Evolutionary conservation across 768 basidiomycete species (phyloP).

Genomic region (Rhodosporidiobolus odoratus): DNA sequence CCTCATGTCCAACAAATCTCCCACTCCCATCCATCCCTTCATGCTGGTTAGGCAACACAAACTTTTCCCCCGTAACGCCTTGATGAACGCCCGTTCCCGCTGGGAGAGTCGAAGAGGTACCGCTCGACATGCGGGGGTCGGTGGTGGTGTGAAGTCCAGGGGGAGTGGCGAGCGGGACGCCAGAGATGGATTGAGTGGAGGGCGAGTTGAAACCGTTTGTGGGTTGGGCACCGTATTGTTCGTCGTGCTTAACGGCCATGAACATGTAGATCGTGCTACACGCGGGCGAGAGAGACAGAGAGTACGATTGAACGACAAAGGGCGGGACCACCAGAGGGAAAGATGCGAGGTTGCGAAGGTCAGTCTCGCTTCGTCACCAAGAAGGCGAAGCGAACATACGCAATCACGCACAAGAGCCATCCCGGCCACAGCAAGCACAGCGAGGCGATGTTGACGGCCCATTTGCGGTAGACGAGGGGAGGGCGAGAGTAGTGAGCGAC

Average conservation of each 20-base stretch:
- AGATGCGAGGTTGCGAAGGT: background rate
- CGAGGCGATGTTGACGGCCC: constrained; percentile 33
- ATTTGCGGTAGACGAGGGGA: constrained; percentile 24
- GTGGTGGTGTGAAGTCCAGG: background rate
- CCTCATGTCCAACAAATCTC: no score
- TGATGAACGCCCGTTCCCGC: background rate
- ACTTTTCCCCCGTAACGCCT: no score
- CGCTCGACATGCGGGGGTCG: background rate
- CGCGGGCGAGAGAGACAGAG: background rate
- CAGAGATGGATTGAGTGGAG: background rate
- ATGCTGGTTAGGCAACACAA: background rate
- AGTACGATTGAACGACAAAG: background rate
- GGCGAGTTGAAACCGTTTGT: background rate
- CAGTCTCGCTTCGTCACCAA: background rate
- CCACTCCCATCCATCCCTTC: background rate
- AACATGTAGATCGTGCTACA: constrained; percentile 21
- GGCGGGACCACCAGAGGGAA: background rate
- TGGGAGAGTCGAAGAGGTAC: background rate
- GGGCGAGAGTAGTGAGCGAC: constrained; percentile 28
- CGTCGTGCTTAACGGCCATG: constrained; percentile 12
- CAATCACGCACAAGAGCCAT: constrained; percentile 3
- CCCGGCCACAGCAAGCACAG: constrained; percentile 26
- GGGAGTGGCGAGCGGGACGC: background rate
- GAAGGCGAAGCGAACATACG: constrained; percentile 4
- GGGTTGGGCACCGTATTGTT: constrained; percentile 1